phyloP scores from a whole-genome alignment of 345 rosid genomes.

The Barbarea vulgaris region DNA sequence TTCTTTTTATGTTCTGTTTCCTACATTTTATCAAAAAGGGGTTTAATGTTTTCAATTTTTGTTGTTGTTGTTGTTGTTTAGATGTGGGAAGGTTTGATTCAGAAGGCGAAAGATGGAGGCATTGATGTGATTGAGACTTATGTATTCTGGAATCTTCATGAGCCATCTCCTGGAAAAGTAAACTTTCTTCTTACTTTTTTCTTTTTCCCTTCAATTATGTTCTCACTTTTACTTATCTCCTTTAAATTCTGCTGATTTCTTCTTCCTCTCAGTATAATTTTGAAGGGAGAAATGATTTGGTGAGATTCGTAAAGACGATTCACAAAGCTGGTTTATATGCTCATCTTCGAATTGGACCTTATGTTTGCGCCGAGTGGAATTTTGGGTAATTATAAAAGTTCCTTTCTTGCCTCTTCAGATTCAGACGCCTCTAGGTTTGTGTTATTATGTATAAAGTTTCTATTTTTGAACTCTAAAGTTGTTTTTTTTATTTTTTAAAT shows the following conservation, averaged over 20 bases:
- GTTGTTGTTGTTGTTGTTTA: constrained; percentile 32
- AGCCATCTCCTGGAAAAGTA: constrained; percentile 96
- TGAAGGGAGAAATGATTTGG: constrained; percentile 94
- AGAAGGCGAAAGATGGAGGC: constrained; percentile 97
- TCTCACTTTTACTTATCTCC: background rate
- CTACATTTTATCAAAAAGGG: background rate
- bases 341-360: constrained; percentile 97
- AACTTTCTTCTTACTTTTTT: background rate
- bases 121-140: constrained; percentile 95
- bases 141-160: constrained; percentile 99
- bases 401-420: constrained; percentile 34
- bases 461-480: background rate
- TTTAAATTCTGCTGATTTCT: background rate
- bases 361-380: constrained; percentile 99
- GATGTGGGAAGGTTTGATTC: constrained; percentile 99
- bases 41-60: background rate
- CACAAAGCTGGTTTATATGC: constrained; percentile 93
- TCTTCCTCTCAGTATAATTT: constrained; percentile 64
- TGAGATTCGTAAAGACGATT: constrained; percentile 80
- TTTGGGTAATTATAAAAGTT: constrained; percentile 65
- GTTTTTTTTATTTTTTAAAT: background rate
- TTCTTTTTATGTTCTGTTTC: background rate
- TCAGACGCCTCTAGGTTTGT: constrained; percentile 26
- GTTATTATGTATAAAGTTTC: background rate
- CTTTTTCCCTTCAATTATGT: background rate